Base-by-base conservation (phyloP, 345 rosid species). In the Pugionium cornutum region DNA sequence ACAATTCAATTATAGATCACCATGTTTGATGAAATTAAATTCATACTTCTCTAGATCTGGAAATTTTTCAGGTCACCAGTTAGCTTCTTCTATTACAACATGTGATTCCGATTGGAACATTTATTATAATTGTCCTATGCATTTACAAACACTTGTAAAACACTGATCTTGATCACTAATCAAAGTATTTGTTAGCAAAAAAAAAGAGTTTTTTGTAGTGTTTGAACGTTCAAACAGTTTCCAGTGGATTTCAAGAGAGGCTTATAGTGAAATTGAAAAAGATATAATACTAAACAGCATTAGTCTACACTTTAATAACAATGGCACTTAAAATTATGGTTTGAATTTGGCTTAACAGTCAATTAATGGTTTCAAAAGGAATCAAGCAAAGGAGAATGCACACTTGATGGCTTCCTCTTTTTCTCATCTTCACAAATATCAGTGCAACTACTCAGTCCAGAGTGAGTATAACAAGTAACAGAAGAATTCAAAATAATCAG, bases 401-500 rank as follows among this genome's bases (percentile, higher is more conserved):
- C 53, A 42, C 2, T 35, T 7, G 40, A 29, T 46, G 37, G 32
- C 32, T 56, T 1, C 26, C 41, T 37, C 40, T 18, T 50, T 18
- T 7, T 39, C 9, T 25, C 25, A 67, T 48, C 44, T 67, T 42
- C 25, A 37, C 53, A 66, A 53, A 26, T 43, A 18, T n/a, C 28
- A 46, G 28, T 36, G 47, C 39, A 39, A 50, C 57, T 9, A 39
- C 26, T 40, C 69, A 52, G 58, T 58, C 35, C 33, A 33, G 18
- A 18, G 18, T 18, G 26, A 32, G 36, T 51, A 64, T 25, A 42
- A 42, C 30, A 63, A 37, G 32, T 67, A 30, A 49, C 7, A 59
- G 31, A 68, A 60, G 67, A 51, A 61, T 29, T 53, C 47, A 44
- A 36, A 11, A 25, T 2, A 60, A 61, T 45, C 47, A 56, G 2